Conservation (phyloP, 1,139 yeast species). For the Pichia sp. region DNA sequence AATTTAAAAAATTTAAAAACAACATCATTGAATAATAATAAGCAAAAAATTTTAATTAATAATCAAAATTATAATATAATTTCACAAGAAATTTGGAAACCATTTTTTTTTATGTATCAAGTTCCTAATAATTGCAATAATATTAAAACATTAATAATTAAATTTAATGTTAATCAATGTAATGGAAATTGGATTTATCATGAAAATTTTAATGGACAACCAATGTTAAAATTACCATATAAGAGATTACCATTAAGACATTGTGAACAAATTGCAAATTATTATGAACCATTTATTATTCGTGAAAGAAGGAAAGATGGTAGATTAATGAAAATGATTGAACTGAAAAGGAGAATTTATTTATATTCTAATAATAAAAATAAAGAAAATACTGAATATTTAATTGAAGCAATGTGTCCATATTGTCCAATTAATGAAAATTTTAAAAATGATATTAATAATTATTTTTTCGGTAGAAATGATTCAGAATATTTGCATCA, state of each 20-base stretch:
- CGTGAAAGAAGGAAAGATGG: slow-evolving; percentile 17
- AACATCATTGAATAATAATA: no score
- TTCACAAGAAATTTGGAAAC: no score
- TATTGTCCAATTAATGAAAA: slow-evolving; percentile 21
- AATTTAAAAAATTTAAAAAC: no score
- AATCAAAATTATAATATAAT: no score
- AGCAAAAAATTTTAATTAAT: no score
- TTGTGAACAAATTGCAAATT: slow-evolving; percentile 18
- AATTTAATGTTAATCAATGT: not conserved
- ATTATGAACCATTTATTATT: slow-evolving; percentile 24
- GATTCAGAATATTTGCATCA: slow-evolving; percentile 29
- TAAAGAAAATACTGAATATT: slow-evolving; percentile 15
- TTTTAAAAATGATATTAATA: slow-evolving; percentile 1
- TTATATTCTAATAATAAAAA: not conserved
- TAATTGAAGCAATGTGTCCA: slow-evolving; percentile 27
- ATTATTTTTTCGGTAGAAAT: slow-evolving; percentile 23
- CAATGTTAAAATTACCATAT: slow-evolving; percentile 1
- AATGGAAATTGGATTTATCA: slow-evolving; percentile 6
- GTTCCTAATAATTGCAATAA: not conserved
- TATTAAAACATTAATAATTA: not conserved
- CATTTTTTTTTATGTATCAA: no score
- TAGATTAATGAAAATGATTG: not conserved
- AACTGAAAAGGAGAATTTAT: no score
- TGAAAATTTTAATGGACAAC: slow-evolving; percentile 7
- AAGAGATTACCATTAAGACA: slow-evolving; percentile 17